These are phyloP conservation scores for Fusarium heterosporum DNA, from an alignment of 2,329 filamentous ascomycete genomes.

Conservation along the genomic window DNA sequence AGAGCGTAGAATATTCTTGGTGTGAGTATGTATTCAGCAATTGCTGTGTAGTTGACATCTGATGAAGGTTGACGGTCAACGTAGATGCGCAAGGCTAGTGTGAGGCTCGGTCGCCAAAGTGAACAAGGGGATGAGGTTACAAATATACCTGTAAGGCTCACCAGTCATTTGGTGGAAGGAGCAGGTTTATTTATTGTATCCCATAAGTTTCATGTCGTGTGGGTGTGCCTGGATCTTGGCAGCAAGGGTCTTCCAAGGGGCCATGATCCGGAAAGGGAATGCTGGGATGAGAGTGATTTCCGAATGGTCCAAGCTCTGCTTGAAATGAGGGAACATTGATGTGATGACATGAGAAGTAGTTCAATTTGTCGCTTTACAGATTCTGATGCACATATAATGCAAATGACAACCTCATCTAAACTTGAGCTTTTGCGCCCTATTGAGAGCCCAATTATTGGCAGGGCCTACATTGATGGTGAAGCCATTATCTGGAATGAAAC, in stretches of 20 bases:
- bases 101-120: slow-evolving; percentile 23
- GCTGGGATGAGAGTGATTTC: slow-evolving; percentile 1
- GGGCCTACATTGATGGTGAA: not conserved
- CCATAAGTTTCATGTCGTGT: slow-evolving; percentile 21
- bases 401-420: not conserved
- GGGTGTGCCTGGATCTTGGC: slow-evolving; percentile 32
- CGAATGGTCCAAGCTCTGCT: slow-evolving; percentile 24
- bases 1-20: not conserved
- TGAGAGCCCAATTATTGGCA: not conserved
- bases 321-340: slow-evolving; percentile 17
- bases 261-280: slow-evolving; percentile 13
- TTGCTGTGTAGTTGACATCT: slow-evolving; percentile 9
- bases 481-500: slow-evolving; percentile 2
- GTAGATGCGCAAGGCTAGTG: slow-evolving; percentile 2
- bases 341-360: slow-evolving; percentile 13
- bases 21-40: not conserved
- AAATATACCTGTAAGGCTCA: slow-evolving; percentile 2
- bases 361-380: not conserved
- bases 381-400: not conserved
- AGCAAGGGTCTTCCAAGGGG: slow-evolving; percentile 28
- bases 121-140: not conserved
- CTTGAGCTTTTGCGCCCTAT: too few relatives aligned
- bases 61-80: slow-evolving; percentile 5
- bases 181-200: slow-evolving; percentile 16
- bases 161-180: not conserved